Evolutionary conservation across 2,329 filamentous ascomycete genomes (phyloP).

Genomic region (Colletotrichum tabaci): DNA sequence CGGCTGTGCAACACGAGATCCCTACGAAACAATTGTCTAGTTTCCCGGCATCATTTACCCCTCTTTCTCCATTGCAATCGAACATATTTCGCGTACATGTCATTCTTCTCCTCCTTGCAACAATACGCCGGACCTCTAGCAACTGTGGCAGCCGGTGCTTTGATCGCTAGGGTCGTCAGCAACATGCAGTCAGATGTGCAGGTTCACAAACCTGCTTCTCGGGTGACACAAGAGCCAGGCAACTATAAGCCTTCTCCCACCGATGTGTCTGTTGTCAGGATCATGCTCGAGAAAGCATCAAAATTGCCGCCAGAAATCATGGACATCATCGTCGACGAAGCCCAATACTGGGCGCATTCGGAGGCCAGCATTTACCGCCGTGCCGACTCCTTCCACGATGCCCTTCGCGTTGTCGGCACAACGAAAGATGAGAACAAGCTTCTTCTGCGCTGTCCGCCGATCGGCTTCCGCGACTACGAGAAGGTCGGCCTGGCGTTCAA

Average conservation of each 20-base stretch:
- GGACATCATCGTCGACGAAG: constrained; percentile 70
- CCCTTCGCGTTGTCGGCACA: constrained; percentile 46
- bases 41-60: neutral
- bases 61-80: neutral
- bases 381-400: constrained; percentile 33
- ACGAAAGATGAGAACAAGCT: constrained; percentile 51
- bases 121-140: constrained; percentile 25
- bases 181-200: constrained; percentile 4
- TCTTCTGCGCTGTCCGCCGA: constrained; percentile 53
- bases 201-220: neutral
- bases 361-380: constrained; percentile 50
- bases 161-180: constrained; percentile 22
- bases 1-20: neutral
- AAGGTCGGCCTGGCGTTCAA: constrained; percentile 35
- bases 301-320: constrained; percentile 69
- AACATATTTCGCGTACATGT: neutral
- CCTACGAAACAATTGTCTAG: neutral
- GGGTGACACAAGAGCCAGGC: neutral
- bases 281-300: constrained; percentile 60
- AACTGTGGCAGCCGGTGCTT: constrained; percentile 24
- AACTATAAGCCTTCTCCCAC: constrained; percentile 55
- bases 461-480: constrained; percentile 50
- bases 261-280: constrained; percentile 66
- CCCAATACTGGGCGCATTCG: constrained; percentile 75
- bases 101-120: constrained; percentile 27